Evolutionary conservation across 805 yeast species (phyloP), one percentile per base, ranked within the genome.

Genomic region (Yarrowia phangngaensis): DNA sequence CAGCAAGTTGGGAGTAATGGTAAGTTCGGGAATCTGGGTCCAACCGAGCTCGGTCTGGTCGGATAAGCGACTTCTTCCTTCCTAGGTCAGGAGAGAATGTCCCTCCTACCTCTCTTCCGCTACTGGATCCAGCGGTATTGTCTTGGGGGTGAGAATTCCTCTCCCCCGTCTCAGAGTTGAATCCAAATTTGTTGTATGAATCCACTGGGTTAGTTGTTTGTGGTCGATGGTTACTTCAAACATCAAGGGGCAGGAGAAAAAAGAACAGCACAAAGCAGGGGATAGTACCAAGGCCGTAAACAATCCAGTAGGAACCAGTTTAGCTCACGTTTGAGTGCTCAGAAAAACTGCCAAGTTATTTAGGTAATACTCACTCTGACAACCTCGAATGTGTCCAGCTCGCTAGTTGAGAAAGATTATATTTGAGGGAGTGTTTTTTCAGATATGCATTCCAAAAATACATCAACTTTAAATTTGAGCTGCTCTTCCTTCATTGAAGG

Each of bases 21-120:
- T 72, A 84, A 51, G 81, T 78, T 3, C 90, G 92, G 61, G 84
- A 84, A 47, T 73, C 74, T n/a, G 76, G 78, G 54, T 78, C 74
- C 47, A 75, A 60, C 38, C 79, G 67, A 29, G 83, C 79, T 56
- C 97, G 76, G 60, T 90, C 97, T 3, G 95, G 94, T 53, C 86
- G 75, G 23, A 90, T 83, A 53, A 90, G 69, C 0, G 96, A 84
- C 56, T 78, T 72, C 62, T 82, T 84, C 24, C 73, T 64, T 16
- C 55, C 51, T 41, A 57, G 49, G 11, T 57, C 59, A 14, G 48
- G 35, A 2, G 45, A n/a, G 8, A 26, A 27, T 7, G 32, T n/a
- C 30, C 43, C 33, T 30, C 33, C 43, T 4, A 24, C 43, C 20
- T 30, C 43, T 35, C 43, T 35, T 17, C 13, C 13, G 12, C 26